A percentile compares a stretch with the other conserved stretches of the same genome.
Evolutionary conservation across 805 yeast species (phyloP).

Genomic region (Metschnikowia amazonensis): DNA sequence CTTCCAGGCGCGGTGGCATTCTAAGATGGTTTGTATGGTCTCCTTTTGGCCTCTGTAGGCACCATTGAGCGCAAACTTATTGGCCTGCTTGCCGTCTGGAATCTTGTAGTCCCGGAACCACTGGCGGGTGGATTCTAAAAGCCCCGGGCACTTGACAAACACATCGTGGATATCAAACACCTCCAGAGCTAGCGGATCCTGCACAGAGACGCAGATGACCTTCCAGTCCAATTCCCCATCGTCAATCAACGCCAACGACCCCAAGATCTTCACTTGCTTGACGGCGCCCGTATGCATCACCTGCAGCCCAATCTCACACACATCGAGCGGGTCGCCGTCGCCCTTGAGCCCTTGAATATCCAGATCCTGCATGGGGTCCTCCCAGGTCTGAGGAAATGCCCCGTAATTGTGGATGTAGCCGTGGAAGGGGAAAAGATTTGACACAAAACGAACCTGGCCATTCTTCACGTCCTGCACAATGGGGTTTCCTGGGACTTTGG

Average conservation of each 20-base stretch:
- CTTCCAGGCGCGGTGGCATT: slow-evolving; percentile 84
- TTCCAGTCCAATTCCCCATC: slow-evolving; percentile 92
- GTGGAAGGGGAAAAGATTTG: slow-evolving; percentile 98
- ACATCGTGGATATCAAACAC: slow-evolving; percentile 90
- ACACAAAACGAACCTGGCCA: slow-evolving; percentile 91
- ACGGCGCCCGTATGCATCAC: slow-evolving; percentile 68
- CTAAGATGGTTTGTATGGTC: slow-evolving; percentile 79
- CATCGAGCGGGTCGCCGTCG: slow-evolving; percentile 94
- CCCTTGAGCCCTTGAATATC: slow-evolving; percentile 54
- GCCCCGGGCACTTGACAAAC: slow-evolving; percentile 83
- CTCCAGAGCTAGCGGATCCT: slow-evolving; percentile 86
- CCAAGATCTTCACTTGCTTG: slow-evolving; percentile 86
- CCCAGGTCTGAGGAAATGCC: slow-evolving; percentile 96
- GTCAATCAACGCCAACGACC: slow-evolving; percentile 91
- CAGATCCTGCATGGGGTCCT: slow-evolving; percentile 58
- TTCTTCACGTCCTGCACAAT: slow-evolving; percentile 96
- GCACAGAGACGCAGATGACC: slow-evolving; percentile 75
- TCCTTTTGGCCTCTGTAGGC: slow-evolving; percentile 83
- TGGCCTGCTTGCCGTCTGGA: slow-evolving; percentile 97
- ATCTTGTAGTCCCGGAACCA: slow-evolving; percentile 98
- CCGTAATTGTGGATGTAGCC: slow-evolving; percentile 99
- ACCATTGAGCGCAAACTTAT: slow-evolving; percentile 95
- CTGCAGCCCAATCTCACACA: slow-evolving; percentile 81
- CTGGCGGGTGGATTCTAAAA: slow-evolving; percentile 88
- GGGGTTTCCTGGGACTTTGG: slow-evolving; percentile 82